Base-by-base conservation (phyloP, 495 filamentous ascomycete genomes). In the Penicillium odoratum region DNA sequence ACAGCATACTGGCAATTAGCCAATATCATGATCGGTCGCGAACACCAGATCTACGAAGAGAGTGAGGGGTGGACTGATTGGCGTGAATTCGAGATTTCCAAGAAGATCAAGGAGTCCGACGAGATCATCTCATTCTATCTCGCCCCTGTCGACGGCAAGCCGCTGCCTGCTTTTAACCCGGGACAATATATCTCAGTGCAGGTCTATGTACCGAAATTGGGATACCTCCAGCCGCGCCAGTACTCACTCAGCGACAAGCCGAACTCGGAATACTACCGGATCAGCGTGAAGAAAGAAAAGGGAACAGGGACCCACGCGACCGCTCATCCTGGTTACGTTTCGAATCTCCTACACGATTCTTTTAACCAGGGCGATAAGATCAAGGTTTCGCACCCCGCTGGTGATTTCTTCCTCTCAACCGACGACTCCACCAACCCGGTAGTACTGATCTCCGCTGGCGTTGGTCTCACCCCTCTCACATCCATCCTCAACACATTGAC, bases 101-200 rank as follows among this genome's bases (percentile, higher is more conserved):
- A 78, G 29, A 88, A 88, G 62, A 78, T 85, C 28, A 68, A 69
- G 51, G 87, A 91, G 69, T 77, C 81, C 7, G 78, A 81, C 3
- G 83, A 85, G 61, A 86, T 91, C 66, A 85, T 79, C 51, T 88
- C 85, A 21, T 89, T 90, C 75, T 87, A 90, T 67, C 83, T 90
- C 18, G 73, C 79, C 44, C 88, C 88, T 9, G 78, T 83, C 57
- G 87, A 91, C 56, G 81, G 76, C 51, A 69, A 79, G 58, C 71
- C 77, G 28, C 75, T 91, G 29, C 88, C 88, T 3, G 30, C 58
- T 3, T 91, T 79, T 76, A 69, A 77, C 42, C 87, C 88, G 0
- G 88, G 88, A 51, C 88, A 91, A 66, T 92, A 88, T 68, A 79
- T 89, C 62, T 84, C 82, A 30, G 68, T 92, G 44, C 80, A 81